Conservation (phyloP, 805 yeast genomes). For the Huiozyma sinensis region DNA sequence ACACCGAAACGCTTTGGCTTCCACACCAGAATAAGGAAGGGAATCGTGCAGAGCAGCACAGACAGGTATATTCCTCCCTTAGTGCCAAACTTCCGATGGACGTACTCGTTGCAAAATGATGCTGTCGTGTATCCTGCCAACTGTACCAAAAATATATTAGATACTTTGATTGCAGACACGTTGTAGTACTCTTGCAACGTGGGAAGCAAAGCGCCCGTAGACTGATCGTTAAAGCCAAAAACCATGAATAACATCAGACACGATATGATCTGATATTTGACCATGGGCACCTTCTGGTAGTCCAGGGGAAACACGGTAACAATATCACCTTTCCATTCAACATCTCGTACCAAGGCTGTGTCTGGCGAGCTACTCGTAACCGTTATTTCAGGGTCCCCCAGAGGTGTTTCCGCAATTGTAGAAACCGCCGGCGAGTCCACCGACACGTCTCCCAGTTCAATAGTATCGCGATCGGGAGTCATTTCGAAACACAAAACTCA, state of each 20-base stretch:
- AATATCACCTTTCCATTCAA: slow-evolving; percentile 20
- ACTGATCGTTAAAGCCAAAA: slow-evolving; percentile 28
- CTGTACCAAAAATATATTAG: slow-evolving; percentile 24
- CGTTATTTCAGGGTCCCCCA: neutral
- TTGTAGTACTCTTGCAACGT: slow-evolving; percentile 20
- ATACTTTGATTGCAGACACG: slow-evolving; percentile 18
- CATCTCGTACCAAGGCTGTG: slow-evolving; percentile 5
- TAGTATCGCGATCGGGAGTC: neutral
- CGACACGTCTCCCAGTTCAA: neutral
- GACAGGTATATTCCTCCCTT: slow-evolving; percentile 23
- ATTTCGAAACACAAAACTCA: no score
- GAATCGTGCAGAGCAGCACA: slow-evolving; percentile 11
- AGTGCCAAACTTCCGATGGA: slow-evolving; percentile 20
- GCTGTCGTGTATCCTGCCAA: slow-evolving; percentile 24
- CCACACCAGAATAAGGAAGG: slow-evolving; percentile 12
- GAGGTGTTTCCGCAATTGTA: no score
- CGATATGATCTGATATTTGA: slow-evolving; percentile 21
- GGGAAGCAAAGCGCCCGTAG: slow-evolving; percentile 27
- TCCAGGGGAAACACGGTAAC: slow-evolving; percentile 21
- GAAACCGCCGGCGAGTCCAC: neutral
- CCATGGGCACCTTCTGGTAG: slow-evolving; percentile 18
- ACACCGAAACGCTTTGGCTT: slow-evolving; percentile 18
- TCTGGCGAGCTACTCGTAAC: no score
- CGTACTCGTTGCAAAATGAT: slow-evolving; percentile 20
- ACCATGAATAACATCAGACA: slow-evolving; percentile 21